phyloP scores from a whole-genome alignment of 441 rosid genomes.

The Bruguiera hainesii region DNA sequence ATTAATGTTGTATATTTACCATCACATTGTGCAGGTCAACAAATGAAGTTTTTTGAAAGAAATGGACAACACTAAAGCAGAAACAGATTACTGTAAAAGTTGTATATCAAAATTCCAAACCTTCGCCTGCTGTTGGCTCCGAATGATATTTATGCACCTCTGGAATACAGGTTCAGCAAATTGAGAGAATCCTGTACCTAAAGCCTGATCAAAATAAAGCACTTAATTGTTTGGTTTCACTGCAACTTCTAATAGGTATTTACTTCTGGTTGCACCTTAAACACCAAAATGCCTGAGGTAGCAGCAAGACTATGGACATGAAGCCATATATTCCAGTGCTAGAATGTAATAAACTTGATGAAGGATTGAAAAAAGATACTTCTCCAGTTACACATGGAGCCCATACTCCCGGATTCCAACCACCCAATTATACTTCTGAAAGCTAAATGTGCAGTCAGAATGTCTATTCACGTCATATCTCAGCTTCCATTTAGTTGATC shows the following conservation, averaged over 20 bases:
- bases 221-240: conserved; percentile 16
- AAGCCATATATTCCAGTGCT: neutral
- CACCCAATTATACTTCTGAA: too few relatives aligned
- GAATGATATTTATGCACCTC: conserved; percentile 85
- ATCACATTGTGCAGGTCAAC: neutral
- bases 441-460: too few relatives aligned
- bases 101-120: conserved; percentile 32
- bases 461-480: too few relatives aligned
- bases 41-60: neutral
- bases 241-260: conserved; percentile 1
- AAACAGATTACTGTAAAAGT: conserved; percentile 1
- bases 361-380: too few relatives aligned
- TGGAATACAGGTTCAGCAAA: conserved; percentile 94
- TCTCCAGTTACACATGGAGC: too few relatives aligned
- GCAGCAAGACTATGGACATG: neutral
- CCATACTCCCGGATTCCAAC: too few relatives aligned
- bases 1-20: neutral
- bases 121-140: conserved; percentile 76
- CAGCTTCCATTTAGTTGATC: too few relatives aligned
- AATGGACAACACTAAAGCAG: neutral
- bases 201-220: conserved; percentile 60
- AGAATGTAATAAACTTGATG: too few relatives aligned
- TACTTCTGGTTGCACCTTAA: neutral
- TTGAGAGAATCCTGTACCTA: conserved; percentile 80
- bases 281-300: neutral